Conservation (phyloP, 305 asterid genomes). For the Striga hermonthica region DNA sequence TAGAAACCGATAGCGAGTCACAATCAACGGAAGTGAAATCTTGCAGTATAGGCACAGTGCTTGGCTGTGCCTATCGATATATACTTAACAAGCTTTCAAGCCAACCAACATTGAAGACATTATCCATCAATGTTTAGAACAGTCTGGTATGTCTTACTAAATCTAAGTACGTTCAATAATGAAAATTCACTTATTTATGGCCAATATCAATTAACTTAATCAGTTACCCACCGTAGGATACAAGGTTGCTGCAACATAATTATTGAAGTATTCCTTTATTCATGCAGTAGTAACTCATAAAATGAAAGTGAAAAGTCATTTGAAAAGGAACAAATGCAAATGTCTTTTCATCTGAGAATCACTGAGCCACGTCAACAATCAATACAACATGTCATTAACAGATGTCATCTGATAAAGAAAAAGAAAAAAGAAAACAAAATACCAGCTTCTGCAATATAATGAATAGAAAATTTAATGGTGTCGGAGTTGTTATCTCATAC, state of each 20-base stretch:
- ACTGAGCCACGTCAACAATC: not conserved
- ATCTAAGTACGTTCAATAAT: too few species aligned
- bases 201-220: conserved; percentile 12
- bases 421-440: not conserved
- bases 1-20: not conserved
- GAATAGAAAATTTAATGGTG: conserved; percentile 18
- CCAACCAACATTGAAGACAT: too few species aligned
- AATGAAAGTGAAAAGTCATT: not conserved
- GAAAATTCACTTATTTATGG: too few species aligned
- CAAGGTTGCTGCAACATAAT: conserved; percentile 13
- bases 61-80: too few species aligned
- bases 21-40: not conserved
- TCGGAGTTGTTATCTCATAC: conserved; percentile 37
- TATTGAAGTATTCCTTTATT: conserved; percentile 7
- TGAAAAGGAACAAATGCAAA: not conserved
- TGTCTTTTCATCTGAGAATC: conserved; percentile 4
- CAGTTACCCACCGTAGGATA: not conserved
- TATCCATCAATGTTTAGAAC: too few species aligned
- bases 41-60: not conserved
- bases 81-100: too few species aligned
- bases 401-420: not conserved
- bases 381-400: conserved; percentile 8
- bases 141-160: too few species aligned
- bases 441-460: conserved; percentile 8
- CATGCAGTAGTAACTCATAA: not conserved